Evolutionary conservation across 345 rosid genomes (phyloP).

Genomic region (Ceriops zippeliana): DNA sequence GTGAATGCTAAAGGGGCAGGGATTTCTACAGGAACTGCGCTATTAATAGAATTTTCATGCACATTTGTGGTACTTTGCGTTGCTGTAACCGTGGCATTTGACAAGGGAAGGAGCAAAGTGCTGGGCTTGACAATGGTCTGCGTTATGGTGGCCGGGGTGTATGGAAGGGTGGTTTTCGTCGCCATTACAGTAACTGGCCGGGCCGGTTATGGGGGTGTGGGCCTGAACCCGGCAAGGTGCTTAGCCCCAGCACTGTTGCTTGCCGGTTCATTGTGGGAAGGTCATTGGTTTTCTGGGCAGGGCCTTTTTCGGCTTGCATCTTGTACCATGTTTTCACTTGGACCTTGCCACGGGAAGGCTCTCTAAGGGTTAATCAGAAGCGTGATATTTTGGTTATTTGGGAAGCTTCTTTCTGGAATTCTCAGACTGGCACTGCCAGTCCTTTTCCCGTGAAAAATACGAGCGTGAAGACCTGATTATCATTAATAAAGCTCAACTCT

Average conservation of each 20-base stretch:
- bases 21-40: slow-evolving; percentile 18
- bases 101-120: slow-evolving; percentile 34
- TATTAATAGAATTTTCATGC: slow-evolving; percentile 40
- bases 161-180: slow-evolving; percentile 32
- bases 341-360: slow-evolving; percentile 22
- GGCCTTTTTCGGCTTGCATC: slow-evolving; percentile 34
- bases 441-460: too few relatives aligned
- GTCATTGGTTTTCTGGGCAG: slow-evolving; percentile 52
- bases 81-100: slow-evolving; percentile 42
- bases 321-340: slow-evolving; percentile 26
- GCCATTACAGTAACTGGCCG: slow-evolving; percentile 34
- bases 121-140: slow-evolving; percentile 32
- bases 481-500: too few relatives aligned
- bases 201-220: slow-evolving; percentile 37
- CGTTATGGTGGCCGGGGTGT: slow-evolving; percentile 28
- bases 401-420: not conserved
- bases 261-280: slow-evolving; percentile 46
- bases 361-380: not conserved
- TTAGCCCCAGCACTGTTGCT: slow-evolving; percentile 41
- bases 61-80: slow-evolving; percentile 39
- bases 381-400: not conserved
- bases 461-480: too few relatives aligned
- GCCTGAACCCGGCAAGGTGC: slow-evolving; percentile 50
- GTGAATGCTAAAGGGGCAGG: slow-evolving; percentile 26
- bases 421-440: too few relatives aligned